phyloP scores from a whole-genome alignment of 345 rosid species.

The Erucastrum elatum region DNA sequence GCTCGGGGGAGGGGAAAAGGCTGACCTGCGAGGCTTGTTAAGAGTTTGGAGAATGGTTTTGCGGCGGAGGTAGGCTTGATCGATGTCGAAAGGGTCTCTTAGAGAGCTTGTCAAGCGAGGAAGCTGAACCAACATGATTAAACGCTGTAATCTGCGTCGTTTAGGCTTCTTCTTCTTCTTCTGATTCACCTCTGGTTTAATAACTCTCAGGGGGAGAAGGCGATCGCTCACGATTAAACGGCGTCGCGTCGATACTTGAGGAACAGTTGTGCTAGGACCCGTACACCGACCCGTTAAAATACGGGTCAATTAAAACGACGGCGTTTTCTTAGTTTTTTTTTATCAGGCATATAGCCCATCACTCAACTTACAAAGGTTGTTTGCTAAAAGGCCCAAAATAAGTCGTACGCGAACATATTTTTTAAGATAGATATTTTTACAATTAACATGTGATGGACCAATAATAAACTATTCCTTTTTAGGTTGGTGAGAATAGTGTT shows the following conservation, averaged over 20 bases:
- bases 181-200: neutral
- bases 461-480: neutral
- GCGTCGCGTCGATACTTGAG: neutral
- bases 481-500: neutral
- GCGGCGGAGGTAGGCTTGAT: constrained; percentile 84
- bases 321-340: neutral
- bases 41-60: constrained; percentile 60
- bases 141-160: constrained; percentile 12
- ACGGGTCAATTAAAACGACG: neutral
- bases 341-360: too few relatives aligned
- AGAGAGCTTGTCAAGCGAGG: constrained; percentile 87
- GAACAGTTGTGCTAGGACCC: constrained; percentile 10
- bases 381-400: too few relatives aligned
- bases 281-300: constrained; percentile 14
- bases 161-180: constrained; percentile 25
- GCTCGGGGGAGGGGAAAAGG: neutral
- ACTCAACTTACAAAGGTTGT: too few relatives aligned
- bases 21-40: constrained; percentile 56
- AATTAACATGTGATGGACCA: neutral
- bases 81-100: constrained; percentile 81
- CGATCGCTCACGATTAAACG: constrained; percentile 25
- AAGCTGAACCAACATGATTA: constrained; percentile 63
- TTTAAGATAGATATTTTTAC: neutral
- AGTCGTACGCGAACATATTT: too few relatives aligned
- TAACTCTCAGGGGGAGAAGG: constrained; percentile 2